phyloP scores from a whole-genome alignment of 2,329 filamentous ascomycete genomes.

The Aureobasidium sp. region DNA sequence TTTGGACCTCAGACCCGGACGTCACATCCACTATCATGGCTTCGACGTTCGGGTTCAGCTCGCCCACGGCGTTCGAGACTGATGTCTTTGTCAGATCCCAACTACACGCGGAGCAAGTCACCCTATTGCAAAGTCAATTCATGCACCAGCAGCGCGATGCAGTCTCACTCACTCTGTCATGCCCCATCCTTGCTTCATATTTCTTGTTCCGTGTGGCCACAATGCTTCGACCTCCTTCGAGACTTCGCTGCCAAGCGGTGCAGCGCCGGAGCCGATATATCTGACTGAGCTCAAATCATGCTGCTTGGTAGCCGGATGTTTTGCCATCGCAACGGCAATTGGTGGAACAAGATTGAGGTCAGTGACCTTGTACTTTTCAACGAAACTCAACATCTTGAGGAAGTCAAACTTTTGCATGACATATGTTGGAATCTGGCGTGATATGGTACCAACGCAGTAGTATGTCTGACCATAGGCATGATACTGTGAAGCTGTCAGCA shows the following conservation, averaged over 20 bases:
- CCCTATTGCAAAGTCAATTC: conserved; percentile 26
- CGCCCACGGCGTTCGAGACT: conserved; percentile 51
- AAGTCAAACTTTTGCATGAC: conserved; percentile 77
- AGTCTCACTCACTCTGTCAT: conserved; percentile 62
- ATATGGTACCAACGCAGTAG: conserved; percentile 55
- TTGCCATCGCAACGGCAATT: conserved; percentile 65
- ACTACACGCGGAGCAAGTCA: conserved; percentile 61
- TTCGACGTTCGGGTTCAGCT: conserved; percentile 61
- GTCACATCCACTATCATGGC: conserved; percentile 60
- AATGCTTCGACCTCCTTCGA: conserved; percentile 50
- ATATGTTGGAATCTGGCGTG: conserved; percentile 59
- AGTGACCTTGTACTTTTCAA: conserved; percentile 63
- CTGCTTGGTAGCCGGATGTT: conserved; percentile 57
- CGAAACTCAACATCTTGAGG: conserved; percentile 58
- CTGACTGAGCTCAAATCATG: conserved; percentile 64
- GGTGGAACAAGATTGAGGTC: conserved; percentile 64
- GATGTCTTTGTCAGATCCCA: conserved; percentile 52
- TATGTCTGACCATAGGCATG: conserved; percentile 56
- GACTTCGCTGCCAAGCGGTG: conserved; percentile 48
- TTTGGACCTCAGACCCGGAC: conserved; percentile 41
- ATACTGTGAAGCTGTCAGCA: conserved; percentile 32
- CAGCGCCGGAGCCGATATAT: conserved; percentile 57
- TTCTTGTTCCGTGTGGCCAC: conserved; percentile 44
- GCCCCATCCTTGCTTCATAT: conserved; percentile 69
- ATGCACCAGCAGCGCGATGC: too few species aligned